Evolutionary conservation across 1,139 yeast genomes (phyloP).

Genomic region (Yamadazyma pseudoaaseri): DNA sequence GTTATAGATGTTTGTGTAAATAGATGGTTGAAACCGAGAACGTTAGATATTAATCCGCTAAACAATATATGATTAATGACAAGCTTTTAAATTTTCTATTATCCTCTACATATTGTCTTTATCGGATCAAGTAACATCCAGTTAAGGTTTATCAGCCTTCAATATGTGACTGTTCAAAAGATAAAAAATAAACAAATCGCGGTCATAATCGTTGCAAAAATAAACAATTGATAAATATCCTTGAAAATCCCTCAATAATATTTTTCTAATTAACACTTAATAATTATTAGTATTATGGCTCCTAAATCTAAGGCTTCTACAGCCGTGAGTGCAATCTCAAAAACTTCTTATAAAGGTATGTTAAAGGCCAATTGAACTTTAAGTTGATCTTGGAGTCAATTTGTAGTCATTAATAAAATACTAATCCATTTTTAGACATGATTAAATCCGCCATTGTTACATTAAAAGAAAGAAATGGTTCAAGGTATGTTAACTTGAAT

Average conservation of each 20-base stretch:
- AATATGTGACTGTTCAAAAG: slow-evolving; percentile 5
- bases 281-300: slow-evolving; percentile 13
- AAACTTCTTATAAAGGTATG: slow-evolving; percentile 54
- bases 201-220: neutral
- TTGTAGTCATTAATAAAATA: slow-evolving; percentile 7
- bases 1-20: neutral
- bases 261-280: neutral
- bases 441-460: slow-evolving; percentile 71
- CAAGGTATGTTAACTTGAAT: slow-evolving; percentile 47
- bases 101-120: no score
- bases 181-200: slow-evolving; percentile 14
- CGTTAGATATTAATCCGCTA: no score
- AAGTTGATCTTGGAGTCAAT: neutral
- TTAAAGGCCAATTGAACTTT: no score
- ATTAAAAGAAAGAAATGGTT: slow-evolving; percentile 81
- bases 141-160: no score
- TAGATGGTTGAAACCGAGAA: no score
- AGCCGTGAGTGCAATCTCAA: slow-evolving; percentile 34
- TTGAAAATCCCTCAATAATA: slow-evolving; percentile 5
- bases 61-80: neutral
- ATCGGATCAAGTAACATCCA: no score
- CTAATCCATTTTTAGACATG: slow-evolving; percentile 52
- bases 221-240: slow-evolving; percentile 4
- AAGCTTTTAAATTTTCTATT: no score
- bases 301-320: slow-evolving; percentile 22